Evolutionary conservation across 768 basidiomycete species (phyloP), one percentile per base, ranked within the genome.

Genomic region (Xerocomellus dryophilus): DNA sequence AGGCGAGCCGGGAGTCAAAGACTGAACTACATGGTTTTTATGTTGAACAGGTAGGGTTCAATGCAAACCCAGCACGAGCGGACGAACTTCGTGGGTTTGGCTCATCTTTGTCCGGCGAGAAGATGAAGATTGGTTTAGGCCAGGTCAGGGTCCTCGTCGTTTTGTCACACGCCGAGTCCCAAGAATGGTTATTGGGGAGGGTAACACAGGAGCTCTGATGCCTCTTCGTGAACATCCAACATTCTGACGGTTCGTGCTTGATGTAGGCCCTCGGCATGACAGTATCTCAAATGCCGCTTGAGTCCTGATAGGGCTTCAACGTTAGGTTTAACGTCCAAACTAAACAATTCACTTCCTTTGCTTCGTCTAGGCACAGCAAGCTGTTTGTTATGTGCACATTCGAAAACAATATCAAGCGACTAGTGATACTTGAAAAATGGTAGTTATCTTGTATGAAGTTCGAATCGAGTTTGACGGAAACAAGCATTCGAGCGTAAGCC

Each of bases 121-220:
- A 18, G 9, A 43, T 54, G 43, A 47, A 46, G 17, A 42, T 48
- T 18, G 51, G 56, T 21, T 18, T 56, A 2, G 51, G 52, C 4
- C 63, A 62, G 52, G 29, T 59, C 31, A 65, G 62, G 43, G 54
- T 58, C 5, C 58, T 58, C 2, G 52, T 52, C 12, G 56, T 64
- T 21, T 17, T 64, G 36, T 29, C n/a, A 0, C 35, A 51, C 5
- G 29, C 12, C 4, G 42, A 45, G 17, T 31, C 46, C 17, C 41
- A 32, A 6, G 56, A 56, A 10, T 59, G 60, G 60, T 41, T 63
- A 3, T 29, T 31, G 17, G 39, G 47, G 12, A 56, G 47, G 42
- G 61, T 56, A 3, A 27, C 36, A 6, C 29, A n/a, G 9, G 61
- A 55, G 32, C 23, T 63, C 7, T 58, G 44, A 58, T 8, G 14